A percentile compares a stretch with the other conserved stretches of the same genome.
These are phyloP conservation scores for Arthrinium phaeospermum DNA, from an alignment of 2,329 filamentous ascomycete genomes.

Conservation along the genomic window DNA sequence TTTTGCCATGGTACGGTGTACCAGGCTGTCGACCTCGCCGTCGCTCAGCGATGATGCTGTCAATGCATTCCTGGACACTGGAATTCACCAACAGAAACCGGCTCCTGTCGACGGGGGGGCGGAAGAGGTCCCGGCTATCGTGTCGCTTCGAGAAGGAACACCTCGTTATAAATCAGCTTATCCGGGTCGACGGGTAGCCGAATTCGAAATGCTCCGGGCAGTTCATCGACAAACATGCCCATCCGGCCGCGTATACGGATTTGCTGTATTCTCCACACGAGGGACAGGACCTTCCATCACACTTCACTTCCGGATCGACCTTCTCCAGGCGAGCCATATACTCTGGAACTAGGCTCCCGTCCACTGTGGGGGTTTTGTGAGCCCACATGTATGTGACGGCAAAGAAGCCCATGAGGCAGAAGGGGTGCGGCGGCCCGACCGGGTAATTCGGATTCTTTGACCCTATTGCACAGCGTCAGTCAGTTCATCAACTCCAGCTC, in stretches of 20 bases:
- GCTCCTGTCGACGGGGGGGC: slow-evolving; percentile 31
- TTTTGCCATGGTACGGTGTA: too few relatives aligned
- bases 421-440: slow-evolving; percentile 60
- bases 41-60: too few relatives aligned
- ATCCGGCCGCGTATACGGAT: slow-evolving; percentile 40
- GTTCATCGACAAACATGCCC: slow-evolving; percentile 35
- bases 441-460: slow-evolving; percentile 19
- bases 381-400: slow-evolving; percentile 72
- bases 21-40: too few relatives aligned
- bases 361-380: slow-evolving; percentile 51
- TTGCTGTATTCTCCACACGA: slow-evolving; percentile 47
- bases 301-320: slow-evolving; percentile 48
- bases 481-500: not conserved
- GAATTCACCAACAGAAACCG: too few relatives aligned
- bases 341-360: slow-evolving; percentile 39
- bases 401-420: slow-evolving; percentile 72
- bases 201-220: slow-evolving; percentile 59
- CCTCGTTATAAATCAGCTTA: slow-evolving; percentile 56
- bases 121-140: slow-evolving; percentile 43
- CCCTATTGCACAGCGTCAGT: slow-evolving; percentile 14
- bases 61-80: too few relatives aligned
- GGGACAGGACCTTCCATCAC: slow-evolving; percentile 41
- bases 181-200: slow-evolving; percentile 34
- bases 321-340: slow-evolving; percentile 72
- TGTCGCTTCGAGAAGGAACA: slow-evolving; percentile 62